A percentile compares a stretch with the other conserved stretches of the same genome.
Conservation (phyloP, 345 rosid species). For the Camelina hispida region DNA sequence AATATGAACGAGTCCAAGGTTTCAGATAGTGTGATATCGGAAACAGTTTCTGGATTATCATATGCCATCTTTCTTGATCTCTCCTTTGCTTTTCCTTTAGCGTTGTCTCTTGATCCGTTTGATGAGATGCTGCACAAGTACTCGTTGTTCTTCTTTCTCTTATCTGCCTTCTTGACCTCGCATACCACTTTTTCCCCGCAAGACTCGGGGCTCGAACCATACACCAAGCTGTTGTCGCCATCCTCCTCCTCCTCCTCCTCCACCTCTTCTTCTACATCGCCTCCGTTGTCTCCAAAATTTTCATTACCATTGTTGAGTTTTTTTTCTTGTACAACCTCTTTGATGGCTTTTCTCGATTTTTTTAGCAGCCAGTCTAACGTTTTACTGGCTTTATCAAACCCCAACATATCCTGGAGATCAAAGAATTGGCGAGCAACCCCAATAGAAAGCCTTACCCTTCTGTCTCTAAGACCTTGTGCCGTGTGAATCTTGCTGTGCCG, state of each 20-base stretch:
- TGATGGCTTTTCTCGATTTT: conserved; percentile 65
- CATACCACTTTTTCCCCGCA: conserved; percentile 25
- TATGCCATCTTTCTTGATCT: conserved; percentile 51
- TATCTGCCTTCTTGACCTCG: conserved; percentile 34
- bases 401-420: conserved; percentile 84
- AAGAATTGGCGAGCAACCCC: conserved; percentile 74
- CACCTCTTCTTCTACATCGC: conserved; percentile 20
- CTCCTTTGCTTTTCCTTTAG: conserved; percentile 70
- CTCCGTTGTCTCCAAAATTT: conserved; percentile 10
- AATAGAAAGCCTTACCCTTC: conserved; percentile 86
- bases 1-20: conserved; percentile 36
- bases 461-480: conserved; percentile 76
- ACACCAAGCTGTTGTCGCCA: conserved; percentile 33
- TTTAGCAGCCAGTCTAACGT: conserved; percentile 83
- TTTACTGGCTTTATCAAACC: conserved; percentile 82
- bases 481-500: conserved; percentile 81
- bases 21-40: conserved; percentile 44
- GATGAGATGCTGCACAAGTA: conserved; percentile 27
- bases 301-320: conserved; percentile 27
- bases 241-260: conserved; percentile 27
- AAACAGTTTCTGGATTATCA: conserved; percentile 33
- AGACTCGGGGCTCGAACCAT: conserved; percentile 37
- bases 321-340: conserved; percentile 44
- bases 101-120: conserved; percentile 54
- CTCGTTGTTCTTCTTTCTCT: conserved; percentile 40